phyloP scores from a whole-genome alignment of 345 rosid species.

The Raphanus raphanistrum region DNA sequence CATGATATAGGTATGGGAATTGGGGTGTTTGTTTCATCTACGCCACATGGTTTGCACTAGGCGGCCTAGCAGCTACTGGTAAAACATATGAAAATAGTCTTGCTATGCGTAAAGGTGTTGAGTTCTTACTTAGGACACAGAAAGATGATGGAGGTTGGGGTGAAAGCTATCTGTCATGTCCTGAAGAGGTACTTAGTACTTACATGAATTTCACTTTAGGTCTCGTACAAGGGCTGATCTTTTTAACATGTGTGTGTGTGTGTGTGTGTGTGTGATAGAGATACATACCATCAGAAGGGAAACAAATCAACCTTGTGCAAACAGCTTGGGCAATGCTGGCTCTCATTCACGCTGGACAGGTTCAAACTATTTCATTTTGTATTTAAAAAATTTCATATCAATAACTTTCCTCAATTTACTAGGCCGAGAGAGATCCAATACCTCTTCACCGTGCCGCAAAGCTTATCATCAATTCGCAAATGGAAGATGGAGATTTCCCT shows the following conservation, averaged over 20 bases:
- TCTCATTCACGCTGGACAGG: conserved; percentile 54
- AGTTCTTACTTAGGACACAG: conserved; percentile 46
- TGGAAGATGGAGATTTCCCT: conserved; percentile 67
- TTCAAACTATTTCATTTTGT: background rate
- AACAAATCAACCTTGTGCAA: conserved; percentile 56
- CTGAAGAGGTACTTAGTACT: conserved; percentile 29
- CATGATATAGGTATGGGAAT: conserved; percentile 38
- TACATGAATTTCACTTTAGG: background rate
- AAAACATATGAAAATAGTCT: conserved; percentile 39
- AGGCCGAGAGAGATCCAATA: conserved; percentile 54
- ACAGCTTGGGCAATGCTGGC: conserved; percentile 66
- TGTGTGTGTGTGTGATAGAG: conserved; percentile 30
- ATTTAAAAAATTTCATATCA: background rate
- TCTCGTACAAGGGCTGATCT: background rate
- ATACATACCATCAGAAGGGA: conserved; percentile 49
- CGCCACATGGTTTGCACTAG: conserved; percentile 55
- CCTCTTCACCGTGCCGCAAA: conserved; percentile 71
- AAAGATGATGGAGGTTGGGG: conserved; percentile 65
- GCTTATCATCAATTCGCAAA: conserved; percentile 66
- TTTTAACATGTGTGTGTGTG: background rate
- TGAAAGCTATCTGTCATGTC: conserved; percentile 61
- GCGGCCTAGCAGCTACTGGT: conserved; percentile 48
- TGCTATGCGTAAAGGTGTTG: conserved; percentile 44
- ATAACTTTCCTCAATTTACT: background rate
- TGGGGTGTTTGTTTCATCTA: conserved; percentile 54